phyloP scores from a whole-genome alignment of 2,329 filamentous ascomycete species.

The Sporothrix brasiliensis region DNA sequence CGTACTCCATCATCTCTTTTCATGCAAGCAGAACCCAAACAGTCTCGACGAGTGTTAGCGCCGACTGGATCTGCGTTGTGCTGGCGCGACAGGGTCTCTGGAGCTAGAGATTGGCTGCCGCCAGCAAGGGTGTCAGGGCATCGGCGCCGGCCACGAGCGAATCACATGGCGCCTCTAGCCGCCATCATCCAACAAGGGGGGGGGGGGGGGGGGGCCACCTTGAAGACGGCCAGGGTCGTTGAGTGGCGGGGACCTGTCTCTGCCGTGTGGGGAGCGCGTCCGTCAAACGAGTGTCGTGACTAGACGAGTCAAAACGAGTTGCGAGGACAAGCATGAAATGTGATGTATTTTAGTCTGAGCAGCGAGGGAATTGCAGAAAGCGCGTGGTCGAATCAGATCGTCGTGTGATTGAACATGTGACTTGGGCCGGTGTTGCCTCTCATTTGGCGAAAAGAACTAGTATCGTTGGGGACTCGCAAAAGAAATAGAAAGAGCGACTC shows the following conservation, averaged over 20 bases:
- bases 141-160: conserved; percentile 32
- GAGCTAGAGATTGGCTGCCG: conserved; percentile 37
- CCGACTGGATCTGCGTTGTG: conserved; percentile 35
- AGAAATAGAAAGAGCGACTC: background rate
- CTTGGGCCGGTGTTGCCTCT: conserved; percentile 7
- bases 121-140: conserved; percentile 32
- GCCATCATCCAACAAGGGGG: conserved; percentile 31
- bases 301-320: background rate
- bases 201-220: too few relatives aligned
- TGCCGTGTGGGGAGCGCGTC: conserved; percentile 22
- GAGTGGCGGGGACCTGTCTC: conserved; percentile 10
- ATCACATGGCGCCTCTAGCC: conserved; percentile 36
- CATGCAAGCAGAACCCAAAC: background rate
- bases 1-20: too few relatives aligned
- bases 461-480: background rate
- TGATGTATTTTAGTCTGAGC: conserved; percentile 11
- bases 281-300: conserved; percentile 1
- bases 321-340: background rate
- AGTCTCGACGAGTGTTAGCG: conserved; percentile 31
- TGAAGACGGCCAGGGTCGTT: conserved; percentile 21
- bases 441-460: background rate
- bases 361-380: background rate
- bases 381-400: conserved; percentile 23
- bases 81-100: conserved; percentile 34
- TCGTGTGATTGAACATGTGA: conserved; percentile 31